phyloP scores from a whole-genome alignment of 768 basidiomycete genomes.

The Mycena amicta region DNA sequence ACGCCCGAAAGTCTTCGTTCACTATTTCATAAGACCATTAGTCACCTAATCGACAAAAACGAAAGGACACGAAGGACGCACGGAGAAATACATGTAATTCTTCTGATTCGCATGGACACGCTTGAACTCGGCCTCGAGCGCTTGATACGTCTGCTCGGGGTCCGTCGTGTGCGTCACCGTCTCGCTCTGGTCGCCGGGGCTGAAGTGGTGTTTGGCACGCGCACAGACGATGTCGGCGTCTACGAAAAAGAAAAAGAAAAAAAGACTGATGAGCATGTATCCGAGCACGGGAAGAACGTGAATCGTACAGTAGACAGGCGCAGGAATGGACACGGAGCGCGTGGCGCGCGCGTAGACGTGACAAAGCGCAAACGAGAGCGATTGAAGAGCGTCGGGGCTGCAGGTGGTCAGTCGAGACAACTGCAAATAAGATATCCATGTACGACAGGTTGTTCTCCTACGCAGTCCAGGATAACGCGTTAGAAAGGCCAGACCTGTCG shows the following conservation, averaged over 20 bases:
- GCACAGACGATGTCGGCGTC: conserved; percentile 78
- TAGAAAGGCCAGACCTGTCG: neutral
- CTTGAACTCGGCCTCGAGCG: conserved; percentile 53
- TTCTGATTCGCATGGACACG: conserved; percentile 43
- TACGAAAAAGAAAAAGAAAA: conserved; percentile 25
- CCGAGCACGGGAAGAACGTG: neutral
- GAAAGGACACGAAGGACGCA: no score
- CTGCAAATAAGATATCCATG: conserved; percentile 9
- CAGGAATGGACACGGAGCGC: conserved; percentile 82
- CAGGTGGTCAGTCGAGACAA: neutral
- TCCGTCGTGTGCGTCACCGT: conserved; percentile 36
- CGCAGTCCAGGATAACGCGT: neutral
- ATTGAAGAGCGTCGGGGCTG: conserved; percentile 69
- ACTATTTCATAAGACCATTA: no score
- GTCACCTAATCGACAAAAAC: no score
- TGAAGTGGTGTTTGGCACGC: conserved; percentile 63
- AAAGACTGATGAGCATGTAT: no score
- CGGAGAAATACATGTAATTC: conserved; percentile 40
- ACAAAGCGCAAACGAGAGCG: conserved; percentile 69
- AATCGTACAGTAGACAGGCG: conserved; percentile 76
- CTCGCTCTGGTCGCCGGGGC: conserved; percentile 51
- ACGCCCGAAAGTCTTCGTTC: no score
- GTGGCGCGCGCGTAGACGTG: conserved; percentile 82
- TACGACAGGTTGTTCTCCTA: conserved; percentile 65
- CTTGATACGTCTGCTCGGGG: conserved; percentile 39